Conservation (phyloP, 345 rosid species). For the Arabidopsis arenosa region DNA sequence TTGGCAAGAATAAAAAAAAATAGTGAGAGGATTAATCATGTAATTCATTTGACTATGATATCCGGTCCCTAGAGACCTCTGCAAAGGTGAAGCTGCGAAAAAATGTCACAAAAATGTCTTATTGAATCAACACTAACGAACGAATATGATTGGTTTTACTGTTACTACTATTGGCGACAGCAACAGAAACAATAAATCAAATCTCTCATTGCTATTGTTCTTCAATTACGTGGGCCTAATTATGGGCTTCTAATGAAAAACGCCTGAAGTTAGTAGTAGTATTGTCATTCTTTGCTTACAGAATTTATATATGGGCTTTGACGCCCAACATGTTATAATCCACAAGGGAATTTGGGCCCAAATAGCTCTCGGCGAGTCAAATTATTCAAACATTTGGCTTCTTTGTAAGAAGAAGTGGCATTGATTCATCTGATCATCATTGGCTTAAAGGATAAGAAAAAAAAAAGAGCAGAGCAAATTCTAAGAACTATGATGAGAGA, state of each 20-base stretch:
- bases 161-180: neutral
- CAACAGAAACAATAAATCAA: too few relatives aligned
- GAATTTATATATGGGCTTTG: neutral
- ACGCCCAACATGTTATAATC: neutral
- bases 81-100: too few relatives aligned
- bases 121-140: too few relatives aligned
- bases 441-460: slow-evolving; percentile 28
- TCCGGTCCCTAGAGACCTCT: too few relatives aligned
- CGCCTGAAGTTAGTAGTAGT: too few relatives aligned
- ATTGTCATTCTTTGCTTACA: too few relatives aligned
- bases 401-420: slow-evolving; percentile 17
- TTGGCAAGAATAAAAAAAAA: too few relatives aligned
- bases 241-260: too few relatives aligned
- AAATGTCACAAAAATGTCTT: neutral
- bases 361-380: neutral
- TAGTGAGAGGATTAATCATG: too few relatives aligned
- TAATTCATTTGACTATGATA: too few relatives aligned
- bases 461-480: neutral
- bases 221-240: neutral
- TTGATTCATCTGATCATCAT: slow-evolving; percentile 13
- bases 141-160: neutral
- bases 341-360: neutral
- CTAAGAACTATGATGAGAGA: neutral
- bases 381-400: neutral
- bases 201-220: neutral